Base-by-base conservation (phyloP, 805 yeast species). In the Pichia cephalocereana region DNA sequence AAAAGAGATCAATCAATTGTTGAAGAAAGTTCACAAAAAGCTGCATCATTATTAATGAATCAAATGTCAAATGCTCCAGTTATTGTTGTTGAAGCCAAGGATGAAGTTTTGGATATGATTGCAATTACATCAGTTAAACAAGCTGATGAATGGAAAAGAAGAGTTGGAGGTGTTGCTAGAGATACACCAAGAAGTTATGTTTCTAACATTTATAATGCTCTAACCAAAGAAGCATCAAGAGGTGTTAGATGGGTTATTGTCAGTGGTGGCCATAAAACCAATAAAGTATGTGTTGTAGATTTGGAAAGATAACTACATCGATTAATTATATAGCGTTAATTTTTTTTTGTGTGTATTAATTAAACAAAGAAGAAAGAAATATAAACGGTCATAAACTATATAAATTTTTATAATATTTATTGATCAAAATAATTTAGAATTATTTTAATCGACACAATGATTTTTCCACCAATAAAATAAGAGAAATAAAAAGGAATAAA, bases 71-170 rank as follows among this genome's bases (percentile, higher is more conserved):
- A 69, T 23, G 82, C 93, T 0, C 91, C 97, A 0, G 76, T 91
- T 0, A 71, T 89, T 43, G 77, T 84, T 0, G 78, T 91, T 34
- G 98, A 91, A 60, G 80, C 78, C 4, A 74, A 83, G 52, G 96
- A 87, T 56, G 97, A 89, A 52, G 85, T 87, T 2, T 63, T 93
- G 52, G 91, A 89, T 45, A 85, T 89, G 75, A 85, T 91, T 38
- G 74, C 85, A 14, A 76, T 83, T 2, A 83, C 90, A 0, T 83
- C 95, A 0, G 65, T 87, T n/a, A 71, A 73, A 30, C 88, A 79
- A 52, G 82, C 79, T 44, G 95, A 87, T 52, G 91, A 86, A 71
- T 82, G 88, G 87, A 69, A 83, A 46, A 75, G 95, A 57, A 84
- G 86, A 55, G 88, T 91, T 6, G 86, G 90, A 8, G 88, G 91